A percentile compares a stretch with the other conserved stretches of the same genome.
Conservation (phyloP, 257 asterid genomes). For the Penstemon barbatus region DNA sequence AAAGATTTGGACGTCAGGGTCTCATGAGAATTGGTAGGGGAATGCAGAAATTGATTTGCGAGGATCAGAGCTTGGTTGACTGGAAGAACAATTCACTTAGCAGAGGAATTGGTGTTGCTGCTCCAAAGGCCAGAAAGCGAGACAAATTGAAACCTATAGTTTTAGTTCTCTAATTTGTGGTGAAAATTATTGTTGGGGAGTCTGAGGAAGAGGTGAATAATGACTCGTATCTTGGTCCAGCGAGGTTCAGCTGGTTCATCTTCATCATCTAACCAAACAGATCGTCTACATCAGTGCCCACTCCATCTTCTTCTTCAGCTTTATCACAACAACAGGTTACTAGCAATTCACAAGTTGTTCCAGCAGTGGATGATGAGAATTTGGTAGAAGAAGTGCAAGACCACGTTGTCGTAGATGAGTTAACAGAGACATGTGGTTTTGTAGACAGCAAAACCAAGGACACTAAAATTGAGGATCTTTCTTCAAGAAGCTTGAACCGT, state of each 20-base stretch:
- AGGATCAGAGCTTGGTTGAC: constrained; percentile 61
- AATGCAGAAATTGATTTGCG: constrained; percentile 85
- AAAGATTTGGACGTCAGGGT: constrained; percentile 66
- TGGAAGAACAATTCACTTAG: constrained; percentile 73
- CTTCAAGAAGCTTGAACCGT: constrained; percentile 37
- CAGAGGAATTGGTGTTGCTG: constrained; percentile 79
- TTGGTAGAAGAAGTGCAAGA: constrained; percentile 53
- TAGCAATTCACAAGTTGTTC: constrained; percentile 43
- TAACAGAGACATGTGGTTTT: constrained; percentile 40
- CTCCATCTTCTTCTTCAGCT: constrained; percentile 49
- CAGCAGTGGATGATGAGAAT: constrained; percentile 59
- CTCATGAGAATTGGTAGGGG: constrained; percentile 99
- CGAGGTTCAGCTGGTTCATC: constrained; percentile 82
- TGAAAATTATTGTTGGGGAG: constrained; percentile 22
- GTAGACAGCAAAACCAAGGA: constrained; percentile 38
- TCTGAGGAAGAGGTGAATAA: constrained; percentile 41
- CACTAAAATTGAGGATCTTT: constrained; percentile 45
- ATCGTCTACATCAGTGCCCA: constrained; percentile 49
- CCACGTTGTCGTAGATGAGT: constrained; percentile 49
- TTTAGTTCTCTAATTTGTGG: constrained; percentile 45
- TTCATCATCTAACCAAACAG: constrained; percentile 66
- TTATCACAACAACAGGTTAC: constrained; percentile 51
- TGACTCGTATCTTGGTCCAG: constrained; percentile 93
- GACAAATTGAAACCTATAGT: constrained; percentile 67
- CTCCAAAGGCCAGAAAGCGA: constrained; percentile 89